Evolutionary conservation across 129 eudicot species (phyloP), one percentile per base, ranked within the genome.

Genomic region (Glebionis coronaria): DNA sequence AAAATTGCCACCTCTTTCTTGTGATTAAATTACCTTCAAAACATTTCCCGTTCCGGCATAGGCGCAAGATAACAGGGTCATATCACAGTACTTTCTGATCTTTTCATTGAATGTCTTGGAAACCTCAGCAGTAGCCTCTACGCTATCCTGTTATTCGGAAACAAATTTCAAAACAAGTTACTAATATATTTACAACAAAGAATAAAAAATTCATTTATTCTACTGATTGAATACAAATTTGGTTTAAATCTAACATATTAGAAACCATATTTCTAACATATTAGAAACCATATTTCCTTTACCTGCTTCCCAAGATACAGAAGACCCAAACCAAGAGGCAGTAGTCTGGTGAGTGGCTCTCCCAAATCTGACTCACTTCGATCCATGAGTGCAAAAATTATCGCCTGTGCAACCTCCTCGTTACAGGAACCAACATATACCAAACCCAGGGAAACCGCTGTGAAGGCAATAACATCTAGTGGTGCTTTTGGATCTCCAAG

Each of bases 41-140:
- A 94, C 99, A 28, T 94, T 94, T 67, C 99, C 99, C 3, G 97
- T 94, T 46, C 99, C 99, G 11, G 99, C 99, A 83, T 88, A 94
- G 18, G 99, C 99, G 75, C 99, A 94, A 52, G 99, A 82, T 13
- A 82, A 85, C 46, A 94, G 81, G 57, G 95, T 94, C 99, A 94
- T 90, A 63, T 94, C 97, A 44, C 99, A 94, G 25, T 94, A 82
- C 64, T 87, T 94, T 70, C 97, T 81, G 73, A 94, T 94, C 80
- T 94, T 90, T 18, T 87, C 93, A 72, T 90, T 87, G 59, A 94
- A 90, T 5, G 97, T 94, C 81, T 87, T 90, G 13, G 97, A 90
- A 15, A 94, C 97, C 76, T 94, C 99, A 56, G 99, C 90, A 28
- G 95, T 94, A n/a, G 99, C 97, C 77, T 94, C 99, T 49, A 90